A percentile compares a stretch with the other conserved stretches of the same genome.
Evolutionary conservation across 768 basidiomycete genomes (phyloP).

Genomic region (Trametes gibbosa): DNA sequence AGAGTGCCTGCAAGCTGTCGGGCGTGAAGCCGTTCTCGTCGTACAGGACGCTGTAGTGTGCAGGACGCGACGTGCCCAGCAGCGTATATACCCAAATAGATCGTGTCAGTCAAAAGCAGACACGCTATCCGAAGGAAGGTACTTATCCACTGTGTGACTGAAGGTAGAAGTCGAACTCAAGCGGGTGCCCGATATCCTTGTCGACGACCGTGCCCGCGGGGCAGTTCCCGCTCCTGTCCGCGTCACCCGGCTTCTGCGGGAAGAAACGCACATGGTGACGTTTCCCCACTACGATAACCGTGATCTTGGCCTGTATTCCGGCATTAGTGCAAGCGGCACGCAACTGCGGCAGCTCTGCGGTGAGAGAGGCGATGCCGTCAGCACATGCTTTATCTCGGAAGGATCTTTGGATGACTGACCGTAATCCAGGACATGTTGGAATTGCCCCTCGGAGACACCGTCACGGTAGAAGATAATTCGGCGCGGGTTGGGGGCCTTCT

Average conservation of each 20-base stretch:
- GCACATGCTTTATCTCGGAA: background rate
- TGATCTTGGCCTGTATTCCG: slow-evolving; percentile 61
- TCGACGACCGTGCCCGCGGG: slow-evolving; percentile 80
- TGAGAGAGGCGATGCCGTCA: background rate
- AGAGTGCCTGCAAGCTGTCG: slow-evolving; percentile 65
- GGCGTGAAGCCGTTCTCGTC: slow-evolving; percentile 65
- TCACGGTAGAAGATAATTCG: slow-evolving; percentile 76
- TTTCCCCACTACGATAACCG: slow-evolving; percentile 79
- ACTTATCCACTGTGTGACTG: slow-evolving; percentile 64
- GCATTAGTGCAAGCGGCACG: slow-evolving; percentile 49
- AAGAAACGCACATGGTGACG: slow-evolving; percentile 69
- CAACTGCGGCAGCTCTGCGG: slow-evolving; percentile 19
- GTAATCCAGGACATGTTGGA: slow-evolving; percentile 44
- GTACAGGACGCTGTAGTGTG: slow-evolving; percentile 53
- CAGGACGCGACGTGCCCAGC: slow-evolving; percentile 70
- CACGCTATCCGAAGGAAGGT: background rate
- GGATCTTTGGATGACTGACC: slow-evolving; percentile 38
- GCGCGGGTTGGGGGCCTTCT: slow-evolving; percentile 49
- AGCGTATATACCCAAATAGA: slow-evolving; percentile 29
- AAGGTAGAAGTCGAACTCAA: slow-evolving; percentile 76
- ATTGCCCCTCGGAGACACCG: slow-evolving; percentile 58
- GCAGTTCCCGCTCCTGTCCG: slow-evolving; percentile 69
- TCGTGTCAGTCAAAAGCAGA: slow-evolving; percentile 3
- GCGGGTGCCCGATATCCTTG: slow-evolving; percentile 62
- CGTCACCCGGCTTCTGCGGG: slow-evolving; percentile 42